Evolutionary conservation across 768 basidiomycete species (phyloP).

Genomic region (Panaeolus cyanescens): DNA sequence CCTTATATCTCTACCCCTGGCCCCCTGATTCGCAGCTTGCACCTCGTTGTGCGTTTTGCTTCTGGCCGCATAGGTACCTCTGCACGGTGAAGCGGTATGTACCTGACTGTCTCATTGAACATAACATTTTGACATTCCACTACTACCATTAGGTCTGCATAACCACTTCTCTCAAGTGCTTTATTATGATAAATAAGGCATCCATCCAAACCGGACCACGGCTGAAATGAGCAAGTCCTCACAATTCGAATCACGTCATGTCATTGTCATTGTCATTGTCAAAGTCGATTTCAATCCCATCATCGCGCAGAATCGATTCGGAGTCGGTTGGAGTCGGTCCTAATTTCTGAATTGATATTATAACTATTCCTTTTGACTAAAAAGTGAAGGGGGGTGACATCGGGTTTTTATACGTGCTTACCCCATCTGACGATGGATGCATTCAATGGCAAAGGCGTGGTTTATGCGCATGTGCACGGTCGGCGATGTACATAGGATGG

Average conservation of each 20-base stretch:
- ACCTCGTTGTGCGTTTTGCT: neutral
- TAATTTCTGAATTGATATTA: too few species aligned
- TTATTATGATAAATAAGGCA: neutral
- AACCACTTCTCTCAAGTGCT: neutral
- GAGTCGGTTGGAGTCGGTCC: neutral
- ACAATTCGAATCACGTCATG: neutral
- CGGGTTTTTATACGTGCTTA: neutral
- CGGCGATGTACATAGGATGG: neutral
- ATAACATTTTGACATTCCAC: neutral
- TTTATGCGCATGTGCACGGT: neutral
- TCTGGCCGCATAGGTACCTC: neutral
- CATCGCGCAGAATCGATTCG: neutral
- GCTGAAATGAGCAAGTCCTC: neutral
- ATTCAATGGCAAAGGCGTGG: neutral
- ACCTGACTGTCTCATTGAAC: neutral
- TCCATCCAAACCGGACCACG: neutral
- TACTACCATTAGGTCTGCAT: neutral
- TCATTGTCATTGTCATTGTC: too few species aligned
- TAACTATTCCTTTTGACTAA: too few species aligned
- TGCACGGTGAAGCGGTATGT: neutral
- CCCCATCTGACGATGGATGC: neutral
- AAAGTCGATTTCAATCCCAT: neutral
- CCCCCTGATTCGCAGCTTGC: neutral
- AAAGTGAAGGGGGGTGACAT: neutral
- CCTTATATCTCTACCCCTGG: too few species aligned